Evolutionary conservation across 495 filamentous ascomycete genomes (phyloP), one percentile per base, ranked within the genome.

Genomic region (Neurospora sp.): DNA sequence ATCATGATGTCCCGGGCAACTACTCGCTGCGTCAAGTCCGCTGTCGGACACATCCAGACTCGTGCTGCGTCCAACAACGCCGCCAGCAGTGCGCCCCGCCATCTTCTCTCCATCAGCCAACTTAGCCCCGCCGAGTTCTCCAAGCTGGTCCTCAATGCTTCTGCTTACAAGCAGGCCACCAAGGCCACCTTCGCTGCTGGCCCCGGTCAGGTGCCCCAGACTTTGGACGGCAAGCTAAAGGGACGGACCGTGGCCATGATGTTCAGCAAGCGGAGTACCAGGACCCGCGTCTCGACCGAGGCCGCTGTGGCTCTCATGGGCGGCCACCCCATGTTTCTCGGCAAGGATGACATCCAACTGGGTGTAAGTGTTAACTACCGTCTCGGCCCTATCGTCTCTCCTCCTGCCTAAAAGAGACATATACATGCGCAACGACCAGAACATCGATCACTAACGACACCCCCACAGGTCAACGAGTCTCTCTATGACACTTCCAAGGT

Each of bases 261-360:
- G 85, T 98, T 99, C 86, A 94, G 86, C 85, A 99, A 99, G 84
- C 90, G 94, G 38, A 94, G 91, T 75, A 99, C 96, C 16, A 87
- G 96, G 69, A 99, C 96, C 18, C 89, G 96, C 69, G 90, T 99
- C 38, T 97, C 93, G 16, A 97, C 94, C 16, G 96, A 99, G 84
- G 89, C 90, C 8, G 96, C 96, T 11, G 88, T 97, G 14, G 88
- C 90, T 20, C 82, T 90, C 54, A 88, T 99, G 85, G 92, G 93
- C 54, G 96, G 96, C 3, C 92, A 97, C 80, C 92, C 96, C 20
- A 96, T 99, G 93, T 99, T 98, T 81, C 83, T 99, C 59, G 93
- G 93, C 70, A 94, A 93, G 79, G 91, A 94, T 62, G 96, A 99
- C 80, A 99, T 99, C 72, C 96, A 99, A 79, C 84, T 98, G 39